Evolutionary conservation across 345 rosid species (phyloP).

Genomic region (Arabis alpina): DNA sequence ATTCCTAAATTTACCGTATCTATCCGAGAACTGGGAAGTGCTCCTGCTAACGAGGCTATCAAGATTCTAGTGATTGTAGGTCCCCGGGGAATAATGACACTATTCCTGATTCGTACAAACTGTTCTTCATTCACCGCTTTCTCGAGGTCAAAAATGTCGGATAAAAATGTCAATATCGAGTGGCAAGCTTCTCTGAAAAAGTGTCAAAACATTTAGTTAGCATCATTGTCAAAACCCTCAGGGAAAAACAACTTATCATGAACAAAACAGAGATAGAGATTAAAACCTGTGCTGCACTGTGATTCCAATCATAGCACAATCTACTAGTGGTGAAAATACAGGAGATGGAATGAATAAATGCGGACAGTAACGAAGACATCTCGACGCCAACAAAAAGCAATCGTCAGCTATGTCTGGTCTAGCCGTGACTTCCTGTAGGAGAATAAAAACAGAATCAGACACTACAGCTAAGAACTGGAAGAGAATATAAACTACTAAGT

Average conservation of each 20-base stretch:
- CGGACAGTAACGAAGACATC: constrained; percentile 97
- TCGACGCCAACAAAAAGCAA: constrained; percentile 92
- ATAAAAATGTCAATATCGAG: constrained; percentile 89
- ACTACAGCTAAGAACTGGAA: constrained; percentile 18
- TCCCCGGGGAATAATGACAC: constrained; percentile 83
- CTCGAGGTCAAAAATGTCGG: constrained; percentile 84
- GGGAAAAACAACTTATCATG: constrained; percentile 3
- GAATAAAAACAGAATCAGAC: constrained; percentile 31
- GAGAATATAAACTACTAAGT: constrained; percentile 7
- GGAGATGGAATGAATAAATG: constrained; percentile 82
- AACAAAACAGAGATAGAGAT: constrained; percentile 6
- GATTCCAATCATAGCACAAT: constrained; percentile 83
- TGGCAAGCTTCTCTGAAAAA: constrained; percentile 87
- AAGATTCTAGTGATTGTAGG: constrained; percentile 75
- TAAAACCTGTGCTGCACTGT: constrained; percentile 95
- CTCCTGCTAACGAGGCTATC: constrained; percentile 90
- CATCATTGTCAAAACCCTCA: constrained; percentile 16
- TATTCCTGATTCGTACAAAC: constrained; percentile 65
- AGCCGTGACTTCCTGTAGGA: constrained; percentile 83
- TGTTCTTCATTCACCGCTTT: constrained; percentile 69
- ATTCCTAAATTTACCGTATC: constrained; percentile 61
- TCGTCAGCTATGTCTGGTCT: constrained; percentile 98
- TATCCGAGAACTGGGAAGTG: constrained; percentile 92
- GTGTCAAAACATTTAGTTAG: constrained; percentile 19
- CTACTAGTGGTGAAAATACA: constrained; percentile 73